Conservation (phyloP, 2,329 filamentous ascomycete species). For the Camillea tinctor region DNA sequence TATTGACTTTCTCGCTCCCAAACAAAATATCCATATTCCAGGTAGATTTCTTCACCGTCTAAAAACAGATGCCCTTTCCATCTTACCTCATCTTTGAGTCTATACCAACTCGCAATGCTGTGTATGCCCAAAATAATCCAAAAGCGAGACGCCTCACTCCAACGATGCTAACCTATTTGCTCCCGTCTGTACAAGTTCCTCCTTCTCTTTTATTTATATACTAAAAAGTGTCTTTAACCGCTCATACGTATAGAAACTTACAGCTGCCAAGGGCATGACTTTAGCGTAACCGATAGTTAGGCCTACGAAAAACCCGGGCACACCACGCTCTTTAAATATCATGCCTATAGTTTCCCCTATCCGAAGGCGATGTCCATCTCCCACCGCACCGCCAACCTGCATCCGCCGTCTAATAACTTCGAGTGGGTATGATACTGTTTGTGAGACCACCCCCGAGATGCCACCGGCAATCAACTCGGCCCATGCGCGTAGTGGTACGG, state of each 20-base stretch:
- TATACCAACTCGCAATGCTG: not conserved
- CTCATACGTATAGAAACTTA: constrained; percentile 66
- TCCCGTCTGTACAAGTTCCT: not conserved
- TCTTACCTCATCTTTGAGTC: not conserved
- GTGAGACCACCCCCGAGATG: constrained; percentile 81
- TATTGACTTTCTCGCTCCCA: not conserved
- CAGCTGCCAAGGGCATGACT: constrained; percentile 83
- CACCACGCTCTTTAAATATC: constrained; percentile 74
- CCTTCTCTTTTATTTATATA: constrained; percentile 48
- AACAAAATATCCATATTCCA: not conserved
- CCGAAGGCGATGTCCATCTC: constrained; percentile 76
- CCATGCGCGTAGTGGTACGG: constrained; percentile 75
- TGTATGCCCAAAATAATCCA: constrained; percentile 16
- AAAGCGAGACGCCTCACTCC: constrained; percentile 23
- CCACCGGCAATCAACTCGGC: constrained; percentile 85
- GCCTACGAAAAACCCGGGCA: constrained; percentile 86
- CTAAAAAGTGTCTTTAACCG: constrained; percentile 62
- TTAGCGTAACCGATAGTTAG: constrained; percentile 95
- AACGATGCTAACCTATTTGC: constrained; percentile 5
- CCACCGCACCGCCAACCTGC: constrained; percentile 94
- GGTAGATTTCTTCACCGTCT: not conserved
- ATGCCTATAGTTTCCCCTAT: constrained; percentile 75
- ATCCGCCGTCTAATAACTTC: constrained; percentile 90
- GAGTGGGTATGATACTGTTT: constrained; percentile 89
- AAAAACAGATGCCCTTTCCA: not conserved